Percentiles rank a stretch among this genome's conserved stretches.
phyloP scores from a whole-genome alignment of 768 basidiomycete species.

The Royoungia palumana region DNA sequence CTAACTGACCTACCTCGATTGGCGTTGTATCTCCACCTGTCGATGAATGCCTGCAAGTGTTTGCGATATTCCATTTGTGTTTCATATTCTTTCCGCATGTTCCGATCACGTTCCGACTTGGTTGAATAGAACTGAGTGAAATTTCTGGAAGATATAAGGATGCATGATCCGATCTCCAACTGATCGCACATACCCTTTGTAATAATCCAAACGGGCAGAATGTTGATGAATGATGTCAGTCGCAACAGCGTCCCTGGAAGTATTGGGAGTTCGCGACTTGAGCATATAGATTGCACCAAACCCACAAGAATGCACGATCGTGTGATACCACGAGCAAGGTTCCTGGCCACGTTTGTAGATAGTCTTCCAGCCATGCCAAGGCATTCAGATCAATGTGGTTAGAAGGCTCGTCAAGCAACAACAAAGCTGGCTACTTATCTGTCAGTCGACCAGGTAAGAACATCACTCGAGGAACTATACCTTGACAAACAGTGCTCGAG shows the following conservation, averaged over 20 bases:
- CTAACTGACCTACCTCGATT: constrained; percentile 61
- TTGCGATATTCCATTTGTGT: constrained; percentile 93
- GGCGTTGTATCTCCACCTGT: constrained; percentile 97
- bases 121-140: constrained; percentile 99
- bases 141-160: constrained; percentile 52
- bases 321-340: constrained; percentile 96
- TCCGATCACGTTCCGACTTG: constrained; percentile 90
- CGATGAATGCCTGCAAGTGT: constrained; percentile 96
- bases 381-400: constrained; percentile 98
- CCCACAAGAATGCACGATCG: constrained; percentile 92
- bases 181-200: constrained; percentile 69
- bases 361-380: constrained; percentile 96
- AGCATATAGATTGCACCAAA: not conserved
- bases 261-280: not conserved
- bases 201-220: constrained; percentile 90
- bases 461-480: constrained; percentile 30
- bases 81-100: constrained; percentile 92
- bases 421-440: constrained; percentile 55
- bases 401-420: constrained; percentile 90
- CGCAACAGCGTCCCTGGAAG: constrained; percentile 80
- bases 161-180: not conserved
- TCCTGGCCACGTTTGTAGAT: constrained; percentile 91
- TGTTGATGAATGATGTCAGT: constrained; percentile 99
- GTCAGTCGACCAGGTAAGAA: constrained; percentile 5
- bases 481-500: constrained; percentile 95